A percentile compares a stretch with the other conserved stretches of the same genome.
Evolutionary conservation across 805 yeast genomes (phyloP).

Genomic region (Debaryomyces maramus): DNA sequence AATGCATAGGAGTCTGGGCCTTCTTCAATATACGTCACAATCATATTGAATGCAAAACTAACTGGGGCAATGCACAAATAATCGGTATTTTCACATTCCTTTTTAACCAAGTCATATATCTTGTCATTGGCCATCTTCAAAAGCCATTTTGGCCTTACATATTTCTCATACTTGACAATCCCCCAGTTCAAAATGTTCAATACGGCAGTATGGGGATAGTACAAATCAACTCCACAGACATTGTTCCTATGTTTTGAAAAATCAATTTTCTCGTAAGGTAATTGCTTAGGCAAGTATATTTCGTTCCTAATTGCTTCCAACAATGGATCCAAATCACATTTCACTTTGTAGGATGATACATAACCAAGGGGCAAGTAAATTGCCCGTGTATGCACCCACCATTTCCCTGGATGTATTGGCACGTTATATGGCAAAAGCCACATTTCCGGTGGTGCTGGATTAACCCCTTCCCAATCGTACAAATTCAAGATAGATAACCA

Average conservation of each 20-base stretch:
- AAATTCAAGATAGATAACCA: conserved; percentile 81
- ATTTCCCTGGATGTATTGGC: conserved; percentile 90
- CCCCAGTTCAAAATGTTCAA: conserved; percentile 61
- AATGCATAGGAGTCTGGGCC: conserved; percentile 69
- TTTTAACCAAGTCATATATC: conserved; percentile 64
- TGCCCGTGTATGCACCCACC: conserved; percentile 99
- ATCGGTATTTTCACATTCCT: conserved; percentile 77
- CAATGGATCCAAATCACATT: conserved; percentile 63
- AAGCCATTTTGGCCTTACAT: conserved; percentile 76
- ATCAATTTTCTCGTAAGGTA: conserved; percentile 64
- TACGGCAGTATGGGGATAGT: conserved; percentile 82
- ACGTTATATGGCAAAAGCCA: conserved; percentile 81
- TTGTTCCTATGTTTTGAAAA: conserved; percentile 73
- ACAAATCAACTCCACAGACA: conserved; percentile 89
- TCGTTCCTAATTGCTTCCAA: conserved; percentile 69
- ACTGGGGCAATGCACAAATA: conserved; percentile 91
- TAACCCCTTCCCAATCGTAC: conserved; percentile 94
- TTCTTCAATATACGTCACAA: conserved; percentile 68
- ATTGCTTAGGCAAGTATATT: conserved; percentile 53
- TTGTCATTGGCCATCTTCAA: conserved; percentile 48
- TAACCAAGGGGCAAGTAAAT: conserved; percentile 88
- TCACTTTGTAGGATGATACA: conserved; percentile 54
- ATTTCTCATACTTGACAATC: conserved; percentile 65
- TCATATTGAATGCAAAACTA: conserved; percentile 77
- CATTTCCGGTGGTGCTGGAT: conserved; percentile 96